Base-by-base conservation (phyloP, 192 early-diverging fungal species). In the Coemansia asiatica region DNA sequence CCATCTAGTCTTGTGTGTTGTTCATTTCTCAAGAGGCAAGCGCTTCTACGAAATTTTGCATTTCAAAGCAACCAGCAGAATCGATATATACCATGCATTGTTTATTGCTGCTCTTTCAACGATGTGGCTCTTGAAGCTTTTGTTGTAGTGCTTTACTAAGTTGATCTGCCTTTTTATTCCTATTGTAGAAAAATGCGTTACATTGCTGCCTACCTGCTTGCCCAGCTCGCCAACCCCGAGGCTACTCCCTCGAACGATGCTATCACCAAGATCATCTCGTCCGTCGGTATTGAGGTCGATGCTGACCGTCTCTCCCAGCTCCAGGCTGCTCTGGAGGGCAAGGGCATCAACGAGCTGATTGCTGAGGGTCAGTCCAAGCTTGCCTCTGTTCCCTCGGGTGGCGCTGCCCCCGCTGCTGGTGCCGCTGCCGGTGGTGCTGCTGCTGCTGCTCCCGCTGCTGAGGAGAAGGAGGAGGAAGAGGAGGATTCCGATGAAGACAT, bases 201-300 rank as follows among this genome's bases (percentile, higher is more conserved):
- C 86, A 86, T 98, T 76, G 96, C 94, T 72, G 96, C 97, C 81
- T 98, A 96, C 90, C 87, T 98, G 75, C 91, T 98, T 73, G 90
- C 95, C 79, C 85, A 85, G 75, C 85, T 90, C 81, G 94, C 88
- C 83, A 94, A 94, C 77, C 92, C 94, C 75, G 76, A 79, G 67
- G 86, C 85, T 63, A 66, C 88, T 67, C 94, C 95, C 66, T 74
- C 90, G 72, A 88, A 88, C 65, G 85, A 82, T 31, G 87, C 90
- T 73, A 85, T 98, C 86, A 87, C 88, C 79, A 80, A 81, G 70
- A 87, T 98, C 81, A 88, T 98, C 69, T 72, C 85, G 31, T 82
- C 95, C 73, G 97, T 93, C 74, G 97, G 97, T 77, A 85, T 93
- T 69, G 95, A 98, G 75, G 88, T 87, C 63, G 97, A 98, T 76